Conservation (phyloP, 2,329 filamentous ascomycete species). For the Talaromyces atroroseus region DNA sequence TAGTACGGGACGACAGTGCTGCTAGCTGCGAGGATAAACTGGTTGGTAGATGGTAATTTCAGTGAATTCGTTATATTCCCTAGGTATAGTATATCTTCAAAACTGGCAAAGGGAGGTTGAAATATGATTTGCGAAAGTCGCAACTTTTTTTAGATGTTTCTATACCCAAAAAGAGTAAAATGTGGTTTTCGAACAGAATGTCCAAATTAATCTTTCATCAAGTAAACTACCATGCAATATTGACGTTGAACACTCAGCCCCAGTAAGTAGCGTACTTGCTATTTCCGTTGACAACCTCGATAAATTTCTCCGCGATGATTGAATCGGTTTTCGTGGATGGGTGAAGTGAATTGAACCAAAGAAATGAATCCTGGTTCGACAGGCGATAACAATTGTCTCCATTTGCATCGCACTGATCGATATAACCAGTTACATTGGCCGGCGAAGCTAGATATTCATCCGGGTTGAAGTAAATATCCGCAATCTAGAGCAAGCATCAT, state of each 20-base stretch:
- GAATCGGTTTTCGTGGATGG: conserved; percentile 60
- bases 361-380: conserved; percentile 52
- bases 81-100: no score
- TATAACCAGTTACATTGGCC: conserved; percentile 56
- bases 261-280: conserved; percentile 27
- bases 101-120: no score
- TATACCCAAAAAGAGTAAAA: no score
- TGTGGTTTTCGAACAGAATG: no score
- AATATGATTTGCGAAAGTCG: no score
- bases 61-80: no score
- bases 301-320: conserved; percentile 53
- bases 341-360: conserved; percentile 73
- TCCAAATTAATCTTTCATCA: no score
- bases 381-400: conserved; percentile 38
- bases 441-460: conserved; percentile 57
- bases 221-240: neutral
- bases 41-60: no score
- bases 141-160: no score
- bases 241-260: conserved; percentile 6
- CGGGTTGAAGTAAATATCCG: conserved; percentile 61
- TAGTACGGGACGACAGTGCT: no score
- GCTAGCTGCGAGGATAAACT: no score
- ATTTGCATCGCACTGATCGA: conserved; percentile 48
- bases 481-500: conserved; percentile 37
- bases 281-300: conserved; percentile 48